phyloP scores from a whole-genome alignment of 2,329 filamentous ascomycete genomes.

The Venturia carpophila region DNA sequence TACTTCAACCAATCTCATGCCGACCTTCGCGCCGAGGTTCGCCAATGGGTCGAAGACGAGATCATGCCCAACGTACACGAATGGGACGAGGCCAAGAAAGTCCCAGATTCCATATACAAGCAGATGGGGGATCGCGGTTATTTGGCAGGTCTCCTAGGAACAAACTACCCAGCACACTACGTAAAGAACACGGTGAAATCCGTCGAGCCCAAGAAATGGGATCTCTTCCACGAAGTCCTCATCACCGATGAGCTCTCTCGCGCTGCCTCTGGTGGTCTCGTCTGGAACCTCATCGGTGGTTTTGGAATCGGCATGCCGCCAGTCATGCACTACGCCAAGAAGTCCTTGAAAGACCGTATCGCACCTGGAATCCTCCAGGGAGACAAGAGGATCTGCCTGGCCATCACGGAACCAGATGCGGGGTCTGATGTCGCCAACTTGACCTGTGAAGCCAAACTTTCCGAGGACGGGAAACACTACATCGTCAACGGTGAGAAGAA shows the following conservation, averaged over 20 bases:
- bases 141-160: slow-evolving; percentile 81
- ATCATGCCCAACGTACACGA: slow-evolving; percentile 89
- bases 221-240: slow-evolving; percentile 96
- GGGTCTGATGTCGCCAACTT: slow-evolving; percentile 93
- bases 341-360: slow-evolving; percentile 76
- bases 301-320: slow-evolving; percentile 93
- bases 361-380: slow-evolving; percentile 80
- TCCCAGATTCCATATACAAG: slow-evolving; percentile 86
- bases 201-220: slow-evolving; percentile 84
- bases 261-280: slow-evolving; percentile 79
- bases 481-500: slow-evolving; percentile 99
- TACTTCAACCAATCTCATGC: slow-evolving; percentile 95
- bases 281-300: slow-evolving; percentile 96
- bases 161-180: slow-evolving; percentile 71
- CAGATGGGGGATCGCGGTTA: slow-evolving; percentile 91
- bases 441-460: slow-evolving; percentile 90
- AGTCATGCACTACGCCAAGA: slow-evolving; percentile 83
- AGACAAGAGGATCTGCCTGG: slow-evolving; percentile 94
- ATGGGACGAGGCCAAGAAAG: slow-evolving; percentile 92
- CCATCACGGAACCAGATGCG: slow-evolving; percentile 94
- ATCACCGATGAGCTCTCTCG: slow-evolving; percentile 91
- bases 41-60: slow-evolving; percentile 82
- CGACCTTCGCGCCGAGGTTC: slow-evolving; percentile 80
- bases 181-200: slow-evolving; percentile 63
- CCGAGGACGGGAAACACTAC: slow-evolving; percentile 94